A percentile compares a stretch with the other conserved stretches of the same genome.
These are phyloP conservation scores for Dothistroma pini DNA, from an alignment of 2,329 filamentous ascomycete genomes.

Conservation along the genomic window DNA sequence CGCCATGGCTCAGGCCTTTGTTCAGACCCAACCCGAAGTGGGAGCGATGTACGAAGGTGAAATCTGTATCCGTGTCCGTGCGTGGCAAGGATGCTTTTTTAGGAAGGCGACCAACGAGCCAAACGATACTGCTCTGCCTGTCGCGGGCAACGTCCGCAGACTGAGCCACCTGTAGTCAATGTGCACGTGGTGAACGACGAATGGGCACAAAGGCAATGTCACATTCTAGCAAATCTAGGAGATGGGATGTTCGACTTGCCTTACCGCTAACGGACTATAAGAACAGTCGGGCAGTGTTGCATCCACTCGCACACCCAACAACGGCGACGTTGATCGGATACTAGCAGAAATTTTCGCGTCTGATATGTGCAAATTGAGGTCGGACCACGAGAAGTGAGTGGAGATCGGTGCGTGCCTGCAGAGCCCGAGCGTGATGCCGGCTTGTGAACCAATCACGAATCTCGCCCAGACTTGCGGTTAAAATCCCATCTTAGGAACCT, in stretches of 20 bases:
- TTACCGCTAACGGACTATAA: conserved; percentile 9
- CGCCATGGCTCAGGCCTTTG: not conserved
- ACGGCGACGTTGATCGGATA: not conserved
- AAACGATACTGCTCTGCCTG: not conserved
- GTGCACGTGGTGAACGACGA: conserved; percentile 4
- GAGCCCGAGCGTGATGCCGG: not conserved
- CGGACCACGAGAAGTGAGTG: not conserved
- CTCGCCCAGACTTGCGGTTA: not conserved
- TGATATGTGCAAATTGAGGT: not conserved
- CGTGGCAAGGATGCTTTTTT: not conserved
- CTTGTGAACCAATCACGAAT: not conserved
- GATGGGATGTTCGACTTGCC: conserved; percentile 1
- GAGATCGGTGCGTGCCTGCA: not conserved
- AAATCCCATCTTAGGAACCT: not conserved
- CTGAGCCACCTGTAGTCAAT: not conserved
- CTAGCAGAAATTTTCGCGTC: conserved; percentile 5
- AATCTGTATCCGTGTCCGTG: not conserved
- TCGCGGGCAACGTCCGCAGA: not conserved
- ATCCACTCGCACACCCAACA: not conserved
- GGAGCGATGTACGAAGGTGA: not conserved
- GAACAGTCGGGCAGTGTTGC: not conserved
- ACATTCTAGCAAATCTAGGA: not conserved
- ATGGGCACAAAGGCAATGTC: conserved; percentile 1
- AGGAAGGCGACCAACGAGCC: not conserved
- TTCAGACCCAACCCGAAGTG: not conserved